phyloP scores from a whole-genome alignment of 163 green algal species.

The Scenedesmus sp. region DNA sequence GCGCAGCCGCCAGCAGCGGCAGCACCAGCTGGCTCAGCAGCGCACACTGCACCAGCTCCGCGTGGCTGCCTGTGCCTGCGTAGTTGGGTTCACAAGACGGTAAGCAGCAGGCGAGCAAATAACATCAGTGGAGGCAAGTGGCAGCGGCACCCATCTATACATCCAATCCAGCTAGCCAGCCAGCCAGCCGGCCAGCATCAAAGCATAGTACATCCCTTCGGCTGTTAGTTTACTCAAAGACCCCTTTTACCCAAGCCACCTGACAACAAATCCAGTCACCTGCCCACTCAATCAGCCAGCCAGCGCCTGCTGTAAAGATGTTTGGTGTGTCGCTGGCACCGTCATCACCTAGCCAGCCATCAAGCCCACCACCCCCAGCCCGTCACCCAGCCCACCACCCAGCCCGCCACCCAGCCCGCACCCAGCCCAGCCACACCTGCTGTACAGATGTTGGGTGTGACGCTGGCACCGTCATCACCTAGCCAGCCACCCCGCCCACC shows the following conservation, averaged over 20 bases:
- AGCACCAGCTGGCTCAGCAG: conserved; percentile 64
- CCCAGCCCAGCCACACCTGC: too few species aligned
- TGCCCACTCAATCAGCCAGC: background rate
- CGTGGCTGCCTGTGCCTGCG: conserved; percentile 19
- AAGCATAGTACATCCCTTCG: background rate
- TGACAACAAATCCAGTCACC: too few species aligned
- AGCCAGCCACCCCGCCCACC: too few species aligned
- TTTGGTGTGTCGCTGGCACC: background rate
- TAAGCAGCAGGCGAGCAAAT: background rate
- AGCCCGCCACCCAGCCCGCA: too few species aligned
- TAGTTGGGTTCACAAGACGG: background rate
- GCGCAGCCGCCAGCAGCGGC: conserved; percentile 54
- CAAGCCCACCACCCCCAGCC: too few species aligned
- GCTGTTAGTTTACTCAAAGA: too few species aligned
- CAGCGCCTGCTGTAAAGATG: conserved; percentile 13
- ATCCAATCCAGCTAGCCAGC: background rate
- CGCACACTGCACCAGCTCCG: conserved; percentile 37
- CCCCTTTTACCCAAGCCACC: too few species aligned
- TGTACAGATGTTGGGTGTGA: too few species aligned
- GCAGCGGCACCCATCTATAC: too few species aligned
- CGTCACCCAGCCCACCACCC: too few species aligned
- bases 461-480: too few species aligned
- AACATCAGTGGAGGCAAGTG: background rate
- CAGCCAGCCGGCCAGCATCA: background rate
- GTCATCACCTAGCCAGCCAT: too few species aligned